Evolutionary conservation across 31 red algal species (phyloP).

Genomic region (Odonthalia washingtoniensis): DNA sequence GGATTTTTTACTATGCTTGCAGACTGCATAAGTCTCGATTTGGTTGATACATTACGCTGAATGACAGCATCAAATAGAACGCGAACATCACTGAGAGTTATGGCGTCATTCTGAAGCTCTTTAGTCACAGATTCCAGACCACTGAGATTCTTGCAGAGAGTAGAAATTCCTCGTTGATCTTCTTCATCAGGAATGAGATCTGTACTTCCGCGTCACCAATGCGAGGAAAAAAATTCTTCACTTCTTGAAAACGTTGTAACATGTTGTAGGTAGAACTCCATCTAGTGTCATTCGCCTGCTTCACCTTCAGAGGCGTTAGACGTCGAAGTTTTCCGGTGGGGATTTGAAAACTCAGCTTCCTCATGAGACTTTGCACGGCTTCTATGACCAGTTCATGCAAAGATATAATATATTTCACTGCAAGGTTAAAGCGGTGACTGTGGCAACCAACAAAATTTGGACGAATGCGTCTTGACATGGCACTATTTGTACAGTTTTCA

Average conservation of each 20-base stretch:
- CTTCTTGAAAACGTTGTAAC: neutral
- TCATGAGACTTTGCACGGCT: neutral
- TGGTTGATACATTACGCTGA: neutral
- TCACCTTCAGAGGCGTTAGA: neutral
- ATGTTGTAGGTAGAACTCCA: conserved; percentile 26
- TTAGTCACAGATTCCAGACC: neutral
- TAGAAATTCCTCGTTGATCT: neutral
- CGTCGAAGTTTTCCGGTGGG: conserved; percentile 1
- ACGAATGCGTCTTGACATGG: neutral
- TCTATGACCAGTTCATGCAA: neutral
- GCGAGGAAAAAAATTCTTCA: neutral
- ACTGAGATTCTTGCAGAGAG: neutral
- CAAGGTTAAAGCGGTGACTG: conserved; percentile 21
- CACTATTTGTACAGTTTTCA: conserved; percentile 15
- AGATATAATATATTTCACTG: neutral
- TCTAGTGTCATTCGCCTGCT: neutral
- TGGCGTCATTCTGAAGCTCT: neutral
- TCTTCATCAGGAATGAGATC: neutral
- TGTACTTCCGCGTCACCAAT: neutral
- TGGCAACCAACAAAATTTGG: neutral
- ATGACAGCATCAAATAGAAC: neutral
- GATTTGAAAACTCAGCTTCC: neutral
- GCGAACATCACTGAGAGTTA: neutral
- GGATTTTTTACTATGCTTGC: neutral
- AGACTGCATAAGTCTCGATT: neutral